Percentiles rank a stretch among this genome's conserved stretches.
These are phyloP conservation scores for Mimosa pudica DNA, from an alignment of 306 rosid species.

Conservation along the genomic window DNA sequence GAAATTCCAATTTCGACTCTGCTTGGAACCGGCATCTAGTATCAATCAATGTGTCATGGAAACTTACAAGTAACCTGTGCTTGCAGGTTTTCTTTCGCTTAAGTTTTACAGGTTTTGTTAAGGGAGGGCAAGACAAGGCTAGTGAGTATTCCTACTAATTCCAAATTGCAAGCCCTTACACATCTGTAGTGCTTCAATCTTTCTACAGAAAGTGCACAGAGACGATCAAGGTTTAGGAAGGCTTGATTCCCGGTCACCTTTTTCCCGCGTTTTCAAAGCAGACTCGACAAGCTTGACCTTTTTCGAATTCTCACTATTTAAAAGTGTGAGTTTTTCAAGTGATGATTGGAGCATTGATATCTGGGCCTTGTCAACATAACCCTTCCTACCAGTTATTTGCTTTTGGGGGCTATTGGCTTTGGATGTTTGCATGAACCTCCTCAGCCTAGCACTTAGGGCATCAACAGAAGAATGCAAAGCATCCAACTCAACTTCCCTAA, in stretches of 20 bases:
- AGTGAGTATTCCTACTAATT: constrained; percentile 1
- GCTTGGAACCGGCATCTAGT: not conserved
- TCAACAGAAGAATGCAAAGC: constrained; percentile 77
- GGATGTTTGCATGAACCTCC: constrained; percentile 54
- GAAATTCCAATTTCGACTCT: not conserved
- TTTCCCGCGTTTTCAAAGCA: constrained; percentile 45
- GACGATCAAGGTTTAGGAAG: not conserved
- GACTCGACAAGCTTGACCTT: constrained; percentile 64
- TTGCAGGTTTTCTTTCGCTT: not conserved
- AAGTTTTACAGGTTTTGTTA: not conserved
- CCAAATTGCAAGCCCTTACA: not conserved
- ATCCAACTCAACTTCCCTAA: constrained; percentile 72
- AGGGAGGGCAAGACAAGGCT: not conserved
- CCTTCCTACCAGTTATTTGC: constrained; percentile 51
- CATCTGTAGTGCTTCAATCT: not conserved
- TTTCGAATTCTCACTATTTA: constrained; percentile 54
- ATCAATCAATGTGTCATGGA: too few relatives aligned
- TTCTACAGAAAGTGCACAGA: not conserved
- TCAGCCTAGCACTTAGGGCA: constrained; percentile 64
- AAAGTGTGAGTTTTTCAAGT: constrained; percentile 58
- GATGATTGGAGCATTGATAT: constrained; percentile 57
- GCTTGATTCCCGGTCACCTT: constrained; percentile 36
- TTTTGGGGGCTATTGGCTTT: constrained; percentile 50
- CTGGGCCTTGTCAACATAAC: constrained; percentile 46
- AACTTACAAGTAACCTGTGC: not conserved